These are phyloP conservation scores for Sporothrix euskadiensis DNA, from an alignment of 2,329 filamentous ascomycete genomes.

Conservation along the genomic window DNA sequence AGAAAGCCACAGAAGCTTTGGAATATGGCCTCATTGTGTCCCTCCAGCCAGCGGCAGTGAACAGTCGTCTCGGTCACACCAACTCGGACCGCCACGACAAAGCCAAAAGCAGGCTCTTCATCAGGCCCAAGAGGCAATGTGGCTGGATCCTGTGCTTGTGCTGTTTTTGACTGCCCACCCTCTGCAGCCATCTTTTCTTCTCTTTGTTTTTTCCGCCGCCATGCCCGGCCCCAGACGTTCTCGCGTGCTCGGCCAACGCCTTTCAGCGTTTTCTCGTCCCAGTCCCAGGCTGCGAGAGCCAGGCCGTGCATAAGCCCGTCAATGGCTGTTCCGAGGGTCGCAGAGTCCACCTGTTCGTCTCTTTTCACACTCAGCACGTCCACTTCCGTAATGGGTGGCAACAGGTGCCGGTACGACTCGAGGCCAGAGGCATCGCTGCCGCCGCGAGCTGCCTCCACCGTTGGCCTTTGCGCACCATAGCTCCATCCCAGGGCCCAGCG, in stretches of 20 bases:
- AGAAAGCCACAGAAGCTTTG: conserved; percentile 86
- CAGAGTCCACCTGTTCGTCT: neutral
- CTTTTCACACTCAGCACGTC: conserved; percentile 49
- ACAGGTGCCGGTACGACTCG: conserved; percentile 43
- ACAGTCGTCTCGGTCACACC: conserved; percentile 48
- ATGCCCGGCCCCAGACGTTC: conserved; percentile 78
- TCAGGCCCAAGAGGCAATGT: neutral
- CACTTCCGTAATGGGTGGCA: conserved; percentile 48
- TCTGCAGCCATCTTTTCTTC: conserved; percentile 34
- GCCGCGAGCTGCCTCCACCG: conserved; percentile 45
- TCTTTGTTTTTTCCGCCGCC: conserved; percentile 59
- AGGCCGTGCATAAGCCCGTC: conserved; percentile 55
- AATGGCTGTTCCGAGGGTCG: conserved; percentile 39
- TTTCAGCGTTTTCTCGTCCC: conserved; percentile 53
- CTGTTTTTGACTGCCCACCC: conserved; percentile 24
- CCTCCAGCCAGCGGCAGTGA: conserved; percentile 70
- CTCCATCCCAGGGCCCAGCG: conserved; percentile 92
- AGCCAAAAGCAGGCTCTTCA: conserved; percentile 54
- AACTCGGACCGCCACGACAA: conserved; percentile 54
- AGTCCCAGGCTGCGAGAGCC: conserved; percentile 63
- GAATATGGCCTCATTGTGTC: conserved; percentile 70
- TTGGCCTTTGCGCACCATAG: conserved; percentile 67
- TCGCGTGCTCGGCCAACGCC: conserved; percentile 65
- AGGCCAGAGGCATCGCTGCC: conserved; percentile 32
- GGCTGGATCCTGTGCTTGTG: conserved; percentile 35